phyloP scores from a whole-genome alignment of 306 rosid genomes.

The Vigna hirtella region DNA sequence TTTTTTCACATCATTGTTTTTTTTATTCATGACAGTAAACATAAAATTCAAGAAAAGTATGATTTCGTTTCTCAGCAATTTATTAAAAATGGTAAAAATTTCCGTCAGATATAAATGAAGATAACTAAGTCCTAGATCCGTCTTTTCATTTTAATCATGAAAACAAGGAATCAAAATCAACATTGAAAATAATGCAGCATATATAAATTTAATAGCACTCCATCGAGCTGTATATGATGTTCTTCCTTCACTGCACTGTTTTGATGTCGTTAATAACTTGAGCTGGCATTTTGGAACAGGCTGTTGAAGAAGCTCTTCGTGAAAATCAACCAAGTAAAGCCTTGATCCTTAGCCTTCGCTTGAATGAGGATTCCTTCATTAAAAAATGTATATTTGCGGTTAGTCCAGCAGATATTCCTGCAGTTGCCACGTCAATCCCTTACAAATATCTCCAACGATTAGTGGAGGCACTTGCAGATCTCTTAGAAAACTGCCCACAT shows the following conservation, averaged over 20 bases:
- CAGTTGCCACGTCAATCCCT: constrained; percentile 71
- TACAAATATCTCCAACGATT: constrained; percentile 77
- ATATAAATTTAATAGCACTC: background rate
- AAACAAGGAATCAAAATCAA: background rate
- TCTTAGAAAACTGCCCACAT: constrained; percentile 84
- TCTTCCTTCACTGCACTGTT: constrained; percentile 28
- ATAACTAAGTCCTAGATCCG: background rate
- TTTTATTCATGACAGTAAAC: background rate
- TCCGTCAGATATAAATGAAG: background rate
- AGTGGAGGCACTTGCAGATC: constrained; percentile 83
- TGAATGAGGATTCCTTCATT: constrained; percentile 73
- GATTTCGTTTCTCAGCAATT: background rate
- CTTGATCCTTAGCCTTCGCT: constrained; percentile 82
- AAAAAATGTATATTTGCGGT: constrained; percentile 85
- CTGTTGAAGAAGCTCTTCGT: constrained; percentile 75
- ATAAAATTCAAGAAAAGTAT: background rate
- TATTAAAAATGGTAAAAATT: constrained; percentile 1
- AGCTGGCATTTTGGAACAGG: constrained; percentile 60
- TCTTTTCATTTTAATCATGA: background rate
- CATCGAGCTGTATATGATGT: constrained; percentile 7
- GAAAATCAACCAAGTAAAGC: constrained; percentile 78
- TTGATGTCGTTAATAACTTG: constrained; percentile 22
- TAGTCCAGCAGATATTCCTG: constrained; percentile 66
- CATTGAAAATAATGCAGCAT: constrained; percentile 1
- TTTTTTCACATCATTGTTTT: constrained; percentile 3